Evolutionary conservation across 305 asterid species (phyloP), one percentile per base, ranked within the genome.

Genomic region (Fraxinus floribunda): DNA sequence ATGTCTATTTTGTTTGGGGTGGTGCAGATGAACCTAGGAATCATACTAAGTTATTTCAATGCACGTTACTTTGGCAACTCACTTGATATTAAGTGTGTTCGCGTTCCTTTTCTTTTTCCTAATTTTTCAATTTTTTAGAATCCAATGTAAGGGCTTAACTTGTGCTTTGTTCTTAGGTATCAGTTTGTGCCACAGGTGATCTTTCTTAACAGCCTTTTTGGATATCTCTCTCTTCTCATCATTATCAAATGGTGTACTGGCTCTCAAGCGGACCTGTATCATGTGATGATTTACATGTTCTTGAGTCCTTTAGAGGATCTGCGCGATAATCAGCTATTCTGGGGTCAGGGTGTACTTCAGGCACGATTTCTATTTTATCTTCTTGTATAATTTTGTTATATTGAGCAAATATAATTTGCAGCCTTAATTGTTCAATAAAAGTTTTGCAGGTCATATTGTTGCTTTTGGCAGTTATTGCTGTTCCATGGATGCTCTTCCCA

Each of bases 401-500:
- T 55, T 84, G 52, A 7, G 46, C 44, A 24, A 5, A 30, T 9
- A 68, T 39, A 32, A 22, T 77, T 72, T 82, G 71, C 44, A 30
- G 75, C 55, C 46, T 44, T 32, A 38, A 29, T 77, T 68, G 34
- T 80, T 85, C 71, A 18, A 79, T 66, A 29, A 60, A 74, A 77
- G 60, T 73, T 73, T 79, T 87, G 82, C 94, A 96, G 99, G 93
- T 96, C 83, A 39, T 91, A 77, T 83, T 96, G 90, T 89, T 96
- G 89, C 91, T 96, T 79, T 88, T 86, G 80, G 99, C 99, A 82
- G 73, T 93, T 76, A 87, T 94, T 86, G 97, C 98, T 83, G 99
- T 94, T 84, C 99, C 99, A 24, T 96, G 99, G 98, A 96, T 96
- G 99, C 99, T 96, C 85, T 96, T 96, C 83, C 99, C 99, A 32